phyloP scores from a whole-genome alignment of 176 grass and related monocot genomes.

The Oryza punctata region DNA sequence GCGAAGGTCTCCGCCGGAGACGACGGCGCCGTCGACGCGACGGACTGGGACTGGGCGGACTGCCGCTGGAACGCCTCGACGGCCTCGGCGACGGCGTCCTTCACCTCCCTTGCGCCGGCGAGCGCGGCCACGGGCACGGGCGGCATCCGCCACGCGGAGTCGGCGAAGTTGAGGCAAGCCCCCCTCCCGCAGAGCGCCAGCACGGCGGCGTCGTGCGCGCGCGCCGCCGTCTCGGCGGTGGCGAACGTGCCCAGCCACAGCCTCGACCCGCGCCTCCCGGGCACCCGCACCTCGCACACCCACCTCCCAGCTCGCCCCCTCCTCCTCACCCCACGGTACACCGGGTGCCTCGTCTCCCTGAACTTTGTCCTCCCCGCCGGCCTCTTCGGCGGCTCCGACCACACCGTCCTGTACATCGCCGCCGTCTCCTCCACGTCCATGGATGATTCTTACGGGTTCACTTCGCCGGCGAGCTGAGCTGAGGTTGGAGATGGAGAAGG shows the following conservation, averaged over 20 bases:
- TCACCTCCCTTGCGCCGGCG: slow-evolving; percentile 34
- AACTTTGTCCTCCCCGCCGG: slow-evolving; percentile 75
- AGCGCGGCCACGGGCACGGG: background rate
- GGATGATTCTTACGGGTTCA: background rate
- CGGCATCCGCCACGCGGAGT: slow-evolving; percentile 54
- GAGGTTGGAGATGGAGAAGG: too few relatives aligned
- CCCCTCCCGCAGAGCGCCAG: slow-evolving; percentile 44
- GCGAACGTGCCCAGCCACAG: slow-evolving; percentile 86
- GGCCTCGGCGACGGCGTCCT: slow-evolving; percentile 33
- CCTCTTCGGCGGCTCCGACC: slow-evolving; percentile 63
- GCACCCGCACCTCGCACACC: slow-evolving; percentile 74
- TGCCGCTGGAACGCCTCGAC: slow-evolving; percentile 24
- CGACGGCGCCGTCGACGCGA: background rate
- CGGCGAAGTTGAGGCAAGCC: slow-evolving; percentile 74
- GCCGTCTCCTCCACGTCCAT: background rate
- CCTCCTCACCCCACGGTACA: slow-evolving; percentile 62
- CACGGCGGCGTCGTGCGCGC: slow-evolving; percentile 74
- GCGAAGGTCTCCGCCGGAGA: background rate
- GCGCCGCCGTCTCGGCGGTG: slow-evolving; percentile 60
- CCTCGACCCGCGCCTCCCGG: background rate
- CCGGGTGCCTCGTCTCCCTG: slow-evolving; percentile 73
- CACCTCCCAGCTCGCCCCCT: slow-evolving; percentile 47
- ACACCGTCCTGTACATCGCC: slow-evolving; percentile 40
- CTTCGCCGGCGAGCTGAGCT: background rate
- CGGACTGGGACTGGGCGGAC: background rate